Percentiles rank a stretch among this genome's conserved stretches.
Evolutionary conservation across 2,329 filamentous ascomycete species (phyloP).

Genomic region (Akanthomyces muscarius): DNA sequence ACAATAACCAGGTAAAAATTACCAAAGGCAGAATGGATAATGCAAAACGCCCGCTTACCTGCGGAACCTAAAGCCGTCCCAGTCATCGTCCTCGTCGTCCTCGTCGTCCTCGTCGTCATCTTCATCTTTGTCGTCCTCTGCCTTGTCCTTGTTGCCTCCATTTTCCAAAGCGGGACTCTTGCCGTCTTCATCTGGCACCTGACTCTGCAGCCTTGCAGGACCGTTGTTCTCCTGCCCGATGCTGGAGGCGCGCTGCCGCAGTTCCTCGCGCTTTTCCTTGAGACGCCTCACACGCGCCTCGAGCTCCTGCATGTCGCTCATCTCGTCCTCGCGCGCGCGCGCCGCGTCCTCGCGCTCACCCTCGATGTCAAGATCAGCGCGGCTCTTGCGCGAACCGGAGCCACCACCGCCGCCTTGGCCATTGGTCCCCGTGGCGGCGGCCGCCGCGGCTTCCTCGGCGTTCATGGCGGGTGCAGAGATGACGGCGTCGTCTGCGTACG

Average conservation of each 20-base stretch:
- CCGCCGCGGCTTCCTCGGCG: constrained; percentile 53
- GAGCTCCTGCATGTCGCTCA: constrained; percentile 77
- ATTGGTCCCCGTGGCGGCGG: constrained; percentile 24
- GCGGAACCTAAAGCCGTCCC: constrained; percentile 55
- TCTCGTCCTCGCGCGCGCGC: constrained; percentile 68
- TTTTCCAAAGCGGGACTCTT: constrained; percentile 19
- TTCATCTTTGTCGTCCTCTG: constrained; percentile 36
- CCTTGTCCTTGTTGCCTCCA: constrained; percentile 28
- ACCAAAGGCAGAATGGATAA: background rate
- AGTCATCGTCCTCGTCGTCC: constrained; percentile 50
- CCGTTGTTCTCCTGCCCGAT: constrained; percentile 25
- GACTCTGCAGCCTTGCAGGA: constrained; percentile 4
- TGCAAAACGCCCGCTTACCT: background rate
- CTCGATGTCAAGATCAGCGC: constrained; percentile 52
- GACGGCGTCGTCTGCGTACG: constrained; percentile 47
- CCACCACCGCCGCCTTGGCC: constrained; percentile 40
- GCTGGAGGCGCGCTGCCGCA: constrained; percentile 41
- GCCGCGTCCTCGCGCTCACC: constrained; percentile 74
- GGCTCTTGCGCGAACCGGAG: constrained; percentile 42
- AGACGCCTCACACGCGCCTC: constrained; percentile 66
- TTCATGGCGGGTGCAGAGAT: constrained; percentile 68
- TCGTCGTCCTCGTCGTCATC: constrained; percentile 38
- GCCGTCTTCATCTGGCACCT: background rate
- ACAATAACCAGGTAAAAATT: background rate
- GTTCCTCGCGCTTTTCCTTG: constrained; percentile 66